Evolutionary conservation across 768 basidiomycete genomes (phyloP), one percentile per base, ranked within the genome.

Genomic region (Suillus subluteus): DNA sequence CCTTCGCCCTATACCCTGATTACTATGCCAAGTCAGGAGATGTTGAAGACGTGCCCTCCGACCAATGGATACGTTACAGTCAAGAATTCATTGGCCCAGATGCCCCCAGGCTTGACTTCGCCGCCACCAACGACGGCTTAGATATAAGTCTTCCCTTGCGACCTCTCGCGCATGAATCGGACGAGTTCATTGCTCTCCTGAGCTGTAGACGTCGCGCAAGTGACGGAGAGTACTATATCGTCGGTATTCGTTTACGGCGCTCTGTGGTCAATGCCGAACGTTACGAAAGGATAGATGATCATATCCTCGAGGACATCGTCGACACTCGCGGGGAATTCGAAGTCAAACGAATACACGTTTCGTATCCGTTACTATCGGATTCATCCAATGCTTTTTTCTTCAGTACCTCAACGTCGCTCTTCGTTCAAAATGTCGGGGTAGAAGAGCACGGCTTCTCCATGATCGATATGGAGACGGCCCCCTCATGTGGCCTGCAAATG

Each of bases 61-160:
- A 43, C 13, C 41, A 30, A 32, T 61, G 59, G 59, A 43, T 61
- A 61, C 18, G 23, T 43, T 61, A 30, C 41, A 30, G 41, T 21
- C 26, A 21, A 41, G 5, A 21, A 21, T 61, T 61, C 58, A 18
- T 59, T 21, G 18, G 23, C 40, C 16, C 5, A 59, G 16, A 41
- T 30, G 12, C 8, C 59, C 41, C 59, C 26, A 61, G 40, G 12
- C 41, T 61, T 43, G 59, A 61, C 18, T 61, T 61, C 5, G 26
- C 59, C 41, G 26, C 59, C 41, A 61, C 59, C 41, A 61, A 61
- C 18, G 40, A 61, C 37, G 26, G 59, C 43, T 43, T 61, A 41
- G 26, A 61, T 13, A 61, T 43, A 43, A 30, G 26, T 41, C 43
- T 61, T 32, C 59, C 59, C 26, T 43, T 61, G 32, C 59, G 30